Percentiles rank a stretch among this genome's conserved stretches.
Evolutionary conservation across 2,329 filamentous ascomycete species (phyloP).

Genomic region (Talaromyces sp.): DNA sequence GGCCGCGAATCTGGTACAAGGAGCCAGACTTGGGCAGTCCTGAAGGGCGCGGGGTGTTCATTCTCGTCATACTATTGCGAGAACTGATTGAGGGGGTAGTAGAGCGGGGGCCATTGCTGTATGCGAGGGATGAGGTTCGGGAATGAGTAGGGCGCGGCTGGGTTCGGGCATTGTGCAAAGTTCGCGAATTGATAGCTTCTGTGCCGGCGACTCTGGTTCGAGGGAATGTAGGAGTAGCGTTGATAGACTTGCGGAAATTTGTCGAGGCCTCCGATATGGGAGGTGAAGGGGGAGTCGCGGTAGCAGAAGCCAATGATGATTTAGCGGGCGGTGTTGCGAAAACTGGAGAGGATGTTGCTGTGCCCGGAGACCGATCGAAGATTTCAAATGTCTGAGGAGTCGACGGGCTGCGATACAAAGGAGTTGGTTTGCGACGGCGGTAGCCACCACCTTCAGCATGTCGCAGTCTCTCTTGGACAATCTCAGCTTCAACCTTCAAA

Average conservation of each 20-base stretch:
- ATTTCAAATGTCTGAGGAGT: constrained; percentile 66
- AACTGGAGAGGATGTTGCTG: constrained; percentile 86
- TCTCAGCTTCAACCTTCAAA: constrained; percentile 91
- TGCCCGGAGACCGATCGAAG: constrained; percentile 76
- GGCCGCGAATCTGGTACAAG: constrained; percentile 85
- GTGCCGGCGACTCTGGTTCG: constrained; percentile 49
- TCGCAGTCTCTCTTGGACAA: constrained; percentile 89
- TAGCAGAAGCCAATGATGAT: constrained; percentile 63
- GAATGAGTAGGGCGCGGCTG: constrained; percentile 52
- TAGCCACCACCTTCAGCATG: constrained; percentile 61
- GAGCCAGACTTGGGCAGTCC: constrained; percentile 67
- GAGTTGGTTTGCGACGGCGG: constrained; percentile 55
- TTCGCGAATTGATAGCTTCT: constrained; percentile 58
- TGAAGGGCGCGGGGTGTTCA: constrained; percentile 39
- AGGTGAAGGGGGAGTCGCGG: constrained; percentile 86
- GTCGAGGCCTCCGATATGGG: constrained; percentile 85
- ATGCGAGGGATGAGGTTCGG: constrained; percentile 62
- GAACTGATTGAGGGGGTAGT: constrained; percentile 47
- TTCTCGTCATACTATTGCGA: constrained; percentile 52
- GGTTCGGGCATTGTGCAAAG: constrained; percentile 48
- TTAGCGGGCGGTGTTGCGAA: constrained; percentile 83
- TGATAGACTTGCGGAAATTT: constrained; percentile 57
- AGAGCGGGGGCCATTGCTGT: constrained; percentile 45
- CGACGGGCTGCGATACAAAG: constrained; percentile 52
- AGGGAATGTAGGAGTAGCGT: constrained; percentile 54